Evolutionary conservation across 768 basidiomycete genomes (phyloP).

Genomic region (Steccherinum ochraceum): DNA sequence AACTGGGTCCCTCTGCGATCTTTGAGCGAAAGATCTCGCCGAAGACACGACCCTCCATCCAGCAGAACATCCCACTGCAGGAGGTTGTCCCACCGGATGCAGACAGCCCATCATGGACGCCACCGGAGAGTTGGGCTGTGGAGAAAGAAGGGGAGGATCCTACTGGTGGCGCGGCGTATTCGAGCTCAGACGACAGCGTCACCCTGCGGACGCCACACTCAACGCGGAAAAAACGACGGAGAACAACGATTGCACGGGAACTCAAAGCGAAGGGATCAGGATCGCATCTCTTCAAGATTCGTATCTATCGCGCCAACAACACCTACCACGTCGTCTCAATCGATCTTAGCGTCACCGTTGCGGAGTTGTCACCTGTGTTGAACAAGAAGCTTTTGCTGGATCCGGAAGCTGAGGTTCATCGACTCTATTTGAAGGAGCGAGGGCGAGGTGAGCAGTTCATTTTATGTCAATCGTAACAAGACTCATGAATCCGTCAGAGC

Average conservation of each 20-base stretch:
- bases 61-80: conserved; percentile 2
- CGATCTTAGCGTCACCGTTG: conserved; percentile 58
- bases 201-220: conserved; percentile 1
- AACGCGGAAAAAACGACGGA: conserved; percentile 16
- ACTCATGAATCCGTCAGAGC: conserved; percentile 44
- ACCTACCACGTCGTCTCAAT: conserved; percentile 68
- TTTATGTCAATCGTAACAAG: too few species aligned
- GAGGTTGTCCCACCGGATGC: conserved; percentile 9
- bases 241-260: conserved; percentile 3
- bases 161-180: conserved; percentile 30
- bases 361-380: conserved; percentile 55
- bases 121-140: conserved; percentile 78
- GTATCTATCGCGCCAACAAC: conserved; percentile 72
- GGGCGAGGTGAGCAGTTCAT: conserved; percentile 64
- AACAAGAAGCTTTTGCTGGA: conserved; percentile 48
- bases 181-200: conserved; percentile 35
- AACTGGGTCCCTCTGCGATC: conserved; percentile 14
- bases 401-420: conserved; percentile 53
- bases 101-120: conserved; percentile 41
- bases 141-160: conserved; percentile 37
- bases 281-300: conserved; percentile 43
- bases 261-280: background rate
- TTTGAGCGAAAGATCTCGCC: conserved; percentile 44
- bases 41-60: conserved; percentile 28
- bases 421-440: conserved; percentile 68